phyloP scores from a whole-genome alignment of 257 asterid genomes.

The Nicotiana otophora region DNA sequence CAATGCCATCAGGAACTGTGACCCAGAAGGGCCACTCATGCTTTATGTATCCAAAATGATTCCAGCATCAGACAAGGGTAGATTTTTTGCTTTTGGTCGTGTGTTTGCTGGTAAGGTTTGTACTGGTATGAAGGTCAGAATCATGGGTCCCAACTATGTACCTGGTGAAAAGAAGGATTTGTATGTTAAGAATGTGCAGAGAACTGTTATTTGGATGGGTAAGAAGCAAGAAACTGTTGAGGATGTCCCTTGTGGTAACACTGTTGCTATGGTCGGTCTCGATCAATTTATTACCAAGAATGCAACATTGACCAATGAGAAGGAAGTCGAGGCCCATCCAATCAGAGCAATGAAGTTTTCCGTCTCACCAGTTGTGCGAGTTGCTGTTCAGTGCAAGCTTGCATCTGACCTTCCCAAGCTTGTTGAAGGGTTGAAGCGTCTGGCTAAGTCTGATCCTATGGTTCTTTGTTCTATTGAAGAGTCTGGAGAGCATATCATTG shows the following conservation, averaged over 20 bases:
- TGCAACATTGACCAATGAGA: conserved; percentile 41
- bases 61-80: conserved; percentile 43
- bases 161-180: conserved; percentile 44
- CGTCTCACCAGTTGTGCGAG: conserved; percentile 43
- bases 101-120: conserved; percentile 32
- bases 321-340: conserved; percentile 37
- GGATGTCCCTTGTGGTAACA: conserved; percentile 44
- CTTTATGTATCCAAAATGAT: conserved; percentile 46
- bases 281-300: conserved; percentile 40
- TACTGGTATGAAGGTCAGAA: conserved; percentile 38
- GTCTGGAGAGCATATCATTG: conserved; percentile 40
- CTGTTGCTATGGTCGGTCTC: conserved; percentile 44
- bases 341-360: conserved; percentile 42
- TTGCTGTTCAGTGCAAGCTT: conserved; percentile 44
- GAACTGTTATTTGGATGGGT: conserved; percentile 47
- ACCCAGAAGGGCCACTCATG: conserved; percentile 43
- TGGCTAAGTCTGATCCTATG: conserved; percentile 43
- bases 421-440: conserved; percentile 41
- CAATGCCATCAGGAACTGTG: conserved; percentile 43
- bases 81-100: conserved; percentile 44
- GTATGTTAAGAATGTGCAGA: conserved; percentile 38
- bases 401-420: conserved; percentile 46
- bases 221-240: conserved; percentile 46
- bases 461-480: conserved; percentile 40
- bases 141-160: conserved; percentile 42